Percentiles rank a stretch among this genome's conserved stretches.
Evolutionary conservation across 208 protist species (phyloP).

Genomic region (Polymyxa betae): DNA sequence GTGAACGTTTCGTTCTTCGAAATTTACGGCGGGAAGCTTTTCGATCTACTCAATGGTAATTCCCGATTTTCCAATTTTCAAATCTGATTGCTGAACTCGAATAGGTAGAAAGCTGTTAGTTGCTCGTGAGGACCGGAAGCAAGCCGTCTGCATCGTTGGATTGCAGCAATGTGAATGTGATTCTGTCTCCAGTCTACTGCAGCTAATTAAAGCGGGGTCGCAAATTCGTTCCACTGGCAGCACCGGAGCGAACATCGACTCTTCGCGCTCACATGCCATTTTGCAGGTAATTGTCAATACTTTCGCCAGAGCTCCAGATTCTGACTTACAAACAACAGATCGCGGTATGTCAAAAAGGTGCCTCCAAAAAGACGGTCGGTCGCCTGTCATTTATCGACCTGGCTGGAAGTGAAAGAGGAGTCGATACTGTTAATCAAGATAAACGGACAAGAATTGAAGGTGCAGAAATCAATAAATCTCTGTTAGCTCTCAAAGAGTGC

Average conservation of each 20-base stretch:
- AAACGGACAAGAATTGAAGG: slow-evolving; percentile 82
- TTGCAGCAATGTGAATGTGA: slow-evolving; percentile 83
- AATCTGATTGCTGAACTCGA: background rate
- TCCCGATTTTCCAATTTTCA: background rate
- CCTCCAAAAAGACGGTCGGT: slow-evolving; percentile 48
- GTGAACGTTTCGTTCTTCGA: slow-evolving; percentile 63
- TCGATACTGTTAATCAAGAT: slow-evolving; percentile 90
- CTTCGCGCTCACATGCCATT: slow-evolving; percentile 81
- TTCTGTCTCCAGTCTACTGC: slow-evolving; percentile 83
- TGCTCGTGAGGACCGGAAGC: background rate
- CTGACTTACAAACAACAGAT: too few species aligned
- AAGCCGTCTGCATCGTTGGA: slow-evolving; percentile 68
- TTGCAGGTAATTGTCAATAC: slow-evolving; percentile 70
- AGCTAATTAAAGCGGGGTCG: slow-evolving; percentile 85
- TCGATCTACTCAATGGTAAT: slow-evolving; percentile 58
- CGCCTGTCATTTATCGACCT: slow-evolving; percentile 98
- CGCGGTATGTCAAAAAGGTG: slow-evolving; percentile 51
- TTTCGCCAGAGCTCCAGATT: background rate
- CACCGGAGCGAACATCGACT: slow-evolving; percentile 75
- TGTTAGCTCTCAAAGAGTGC: slow-evolving; percentile 92
- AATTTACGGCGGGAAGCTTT: slow-evolving; percentile 62
- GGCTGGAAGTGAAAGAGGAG: slow-evolving; percentile 91
- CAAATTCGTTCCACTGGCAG: slow-evolving; percentile 69
- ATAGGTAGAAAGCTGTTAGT: background rate
- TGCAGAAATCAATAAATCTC: slow-evolving; percentile 94